phyloP scores from a whole-genome alignment of 192 early-diverging fungal species.

The Coemansia guatemalensis region DNA sequence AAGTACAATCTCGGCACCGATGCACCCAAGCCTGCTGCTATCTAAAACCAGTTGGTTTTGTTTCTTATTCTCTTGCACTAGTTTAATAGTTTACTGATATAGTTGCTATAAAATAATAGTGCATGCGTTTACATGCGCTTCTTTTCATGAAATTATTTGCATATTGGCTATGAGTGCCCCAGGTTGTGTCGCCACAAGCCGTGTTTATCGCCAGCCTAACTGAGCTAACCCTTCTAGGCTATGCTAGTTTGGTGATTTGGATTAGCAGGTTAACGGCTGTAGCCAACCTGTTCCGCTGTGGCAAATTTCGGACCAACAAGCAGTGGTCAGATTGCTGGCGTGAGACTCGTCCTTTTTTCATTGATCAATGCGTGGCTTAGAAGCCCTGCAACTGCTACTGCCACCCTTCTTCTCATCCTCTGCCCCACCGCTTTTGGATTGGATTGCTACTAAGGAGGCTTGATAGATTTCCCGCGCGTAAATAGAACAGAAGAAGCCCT shows the following conservation, averaged over 20 bases:
- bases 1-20: constrained; percentile 30
- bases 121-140: too few relatives aligned
- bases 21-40: constrained; percentile 31
- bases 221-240: neutral
- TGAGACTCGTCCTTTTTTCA: neutral
- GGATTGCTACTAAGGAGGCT: neutral
- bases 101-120: too few relatives aligned
- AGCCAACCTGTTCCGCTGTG: neutral
- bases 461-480: neutral
- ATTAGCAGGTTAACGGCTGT: neutral
- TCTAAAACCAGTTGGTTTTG: neutral
- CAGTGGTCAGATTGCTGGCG: neutral
- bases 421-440: neutral
- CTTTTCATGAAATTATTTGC: too few relatives aligned
- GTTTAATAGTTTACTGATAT: neutral
- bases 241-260: neutral
- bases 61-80: neutral
- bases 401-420: neutral
- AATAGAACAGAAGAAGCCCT: neutral
- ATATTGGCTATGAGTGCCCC: too few relatives aligned
- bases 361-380: neutral
- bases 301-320: neutral
- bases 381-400: neutral
- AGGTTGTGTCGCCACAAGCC: neutral
- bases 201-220: neutral